Evolutionary conservation across 1,284 basidiomycete species (phyloP).

Genomic region (Ustilago sp.): DNA sequence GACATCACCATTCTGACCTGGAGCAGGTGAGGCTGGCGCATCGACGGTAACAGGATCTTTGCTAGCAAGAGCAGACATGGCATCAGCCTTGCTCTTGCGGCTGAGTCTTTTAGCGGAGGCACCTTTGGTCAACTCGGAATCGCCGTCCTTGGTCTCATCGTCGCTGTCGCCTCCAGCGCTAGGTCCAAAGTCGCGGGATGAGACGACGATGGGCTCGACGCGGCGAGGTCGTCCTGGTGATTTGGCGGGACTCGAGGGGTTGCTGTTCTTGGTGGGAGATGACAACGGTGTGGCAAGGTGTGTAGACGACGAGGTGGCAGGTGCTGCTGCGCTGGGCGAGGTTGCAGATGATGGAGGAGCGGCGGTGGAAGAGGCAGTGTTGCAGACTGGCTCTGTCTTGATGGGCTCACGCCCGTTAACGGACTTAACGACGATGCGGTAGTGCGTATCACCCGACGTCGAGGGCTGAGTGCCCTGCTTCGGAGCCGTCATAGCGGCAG

Average conservation of each 20-base stretch:
- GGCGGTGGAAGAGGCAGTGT: background rate
- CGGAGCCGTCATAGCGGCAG: slow-evolving; percentile 19
- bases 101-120: slow-evolving; percentile 41
- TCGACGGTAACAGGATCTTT: slow-evolving; percentile 17
- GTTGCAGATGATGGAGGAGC: background rate
- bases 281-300: slow-evolving; percentile 28
- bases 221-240: slow-evolving; percentile 41
- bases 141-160: slow-evolving; percentile 36
- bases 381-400: slow-evolving; percentile 24
- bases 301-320: slow-evolving; percentile 17
- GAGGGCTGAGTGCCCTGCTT: slow-evolving; percentile 28
- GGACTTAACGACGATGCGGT: slow-evolving; percentile 51
- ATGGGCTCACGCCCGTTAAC: slow-evolving; percentile 49
- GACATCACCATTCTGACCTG: background rate
- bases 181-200: slow-evolving; percentile 49
- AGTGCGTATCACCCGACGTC: slow-evolving; percentile 21
- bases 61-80: slow-evolving; percentile 37
- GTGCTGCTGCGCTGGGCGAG: slow-evolving; percentile 13
- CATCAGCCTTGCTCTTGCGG: slow-evolving; percentile 55
- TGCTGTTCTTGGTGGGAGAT: slow-evolving; percentile 34
- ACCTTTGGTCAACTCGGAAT: slow-evolving; percentile 32
- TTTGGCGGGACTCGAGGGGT: slow-evolving; percentile 31
- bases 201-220: slow-evolving; percentile 40
- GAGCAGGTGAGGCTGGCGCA: slow-evolving; percentile 4
- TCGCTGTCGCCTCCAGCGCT: slow-evolving; percentile 44